Evolutionary conservation across 805 yeast species (phyloP), one percentile per base, ranked within the genome.

Genomic region (Debaryomyces castellii): DNA sequence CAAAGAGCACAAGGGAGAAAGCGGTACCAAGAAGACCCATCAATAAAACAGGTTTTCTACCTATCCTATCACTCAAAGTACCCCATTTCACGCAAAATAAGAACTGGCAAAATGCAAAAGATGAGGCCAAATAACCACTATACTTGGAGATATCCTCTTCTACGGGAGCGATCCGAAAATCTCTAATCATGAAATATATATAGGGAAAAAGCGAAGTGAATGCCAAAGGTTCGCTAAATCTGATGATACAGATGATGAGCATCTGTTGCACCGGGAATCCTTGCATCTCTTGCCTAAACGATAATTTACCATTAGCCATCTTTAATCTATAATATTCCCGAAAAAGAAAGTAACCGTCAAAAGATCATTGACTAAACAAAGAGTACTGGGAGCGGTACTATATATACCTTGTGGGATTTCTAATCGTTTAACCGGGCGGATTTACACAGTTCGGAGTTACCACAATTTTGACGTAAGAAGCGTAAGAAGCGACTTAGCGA

Each of bases 161-260:
- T 20, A 69, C 65, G 32, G 76, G 69, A 5, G 65, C 67, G 20
- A 48, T 24, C 20, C 44, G 35, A 28, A 44, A 48, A 28, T 48
- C 51, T 41, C 51, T 41, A 6, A 48, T 41, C 46, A 43, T 43
- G 18, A 43, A 82, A 58, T 77, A 82, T 33, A 81, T 74, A 53
- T 82, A 82, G 3, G 87, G 87, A 55, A 82, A 81, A 27, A 81
- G 59, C 4, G 85, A 80, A 3, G 86, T 79, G 65, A 81, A 82
- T 2, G 85, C 79, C 17, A 82, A 71, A 1, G 87, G 87, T 56
- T 82, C 87, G 10, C 81, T 71, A 48, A 81, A 76, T 46, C 87
- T 64, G 41, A 81, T 76, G 23, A 74, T 49, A 23, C 68, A 51
- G 5, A 69, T 57, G 45, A 66, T 67, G 27, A 51, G 41, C 60